These are phyloP conservation scores for Sporothrix schenckii DNA, from an alignment of 2,329 filamentous ascomycete genomes.

Conservation along the genomic window DNA sequence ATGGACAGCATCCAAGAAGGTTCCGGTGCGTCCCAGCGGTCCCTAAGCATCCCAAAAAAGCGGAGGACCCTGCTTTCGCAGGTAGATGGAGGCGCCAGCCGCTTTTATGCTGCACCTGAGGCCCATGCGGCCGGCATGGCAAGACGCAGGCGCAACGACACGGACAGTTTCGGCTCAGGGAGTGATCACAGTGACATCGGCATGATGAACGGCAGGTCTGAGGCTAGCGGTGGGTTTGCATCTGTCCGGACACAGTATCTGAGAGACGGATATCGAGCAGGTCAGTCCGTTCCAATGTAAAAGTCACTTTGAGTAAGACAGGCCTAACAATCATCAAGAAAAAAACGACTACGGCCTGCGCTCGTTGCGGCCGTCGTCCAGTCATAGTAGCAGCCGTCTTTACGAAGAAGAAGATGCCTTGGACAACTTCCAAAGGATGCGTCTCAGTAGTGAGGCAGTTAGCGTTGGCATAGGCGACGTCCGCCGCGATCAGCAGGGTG, in stretches of 20 bases:
- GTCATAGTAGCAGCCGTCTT: not conserved
- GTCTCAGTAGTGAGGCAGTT: not conserved
- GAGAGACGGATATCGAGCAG: not conserved
- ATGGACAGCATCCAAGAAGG: conserved; percentile 39
- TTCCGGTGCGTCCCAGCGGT: conserved; percentile 35
- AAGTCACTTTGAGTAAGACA: not conserved
- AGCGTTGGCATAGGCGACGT: not conserved
- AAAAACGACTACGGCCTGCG: not conserved
- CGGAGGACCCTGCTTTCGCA: conserved; percentile 34
- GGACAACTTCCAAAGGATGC: conserved; percentile 21
- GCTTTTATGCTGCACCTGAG: conserved; percentile 23
- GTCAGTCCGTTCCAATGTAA: not conserved
- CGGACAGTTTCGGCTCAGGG: conserved; percentile 29
- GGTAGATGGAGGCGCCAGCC: conserved; percentile 28
- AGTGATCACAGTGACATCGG: not conserved
- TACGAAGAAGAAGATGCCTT: not conserved
- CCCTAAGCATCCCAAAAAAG: conserved; percentile 46
- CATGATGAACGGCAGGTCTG: not conserved
- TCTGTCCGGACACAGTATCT: not conserved
- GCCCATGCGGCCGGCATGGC: not conserved
- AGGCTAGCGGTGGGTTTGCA: not conserved
- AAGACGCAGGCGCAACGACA: conserved; percentile 25
- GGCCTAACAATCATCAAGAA: not conserved
- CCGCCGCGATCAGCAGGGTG: not conserved
- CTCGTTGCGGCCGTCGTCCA: not conserved